These are phyloP conservation scores for Scenedesmus sp. DNA, from an alignment of 163 green algal species.

Conservation along the genomic window DNA sequence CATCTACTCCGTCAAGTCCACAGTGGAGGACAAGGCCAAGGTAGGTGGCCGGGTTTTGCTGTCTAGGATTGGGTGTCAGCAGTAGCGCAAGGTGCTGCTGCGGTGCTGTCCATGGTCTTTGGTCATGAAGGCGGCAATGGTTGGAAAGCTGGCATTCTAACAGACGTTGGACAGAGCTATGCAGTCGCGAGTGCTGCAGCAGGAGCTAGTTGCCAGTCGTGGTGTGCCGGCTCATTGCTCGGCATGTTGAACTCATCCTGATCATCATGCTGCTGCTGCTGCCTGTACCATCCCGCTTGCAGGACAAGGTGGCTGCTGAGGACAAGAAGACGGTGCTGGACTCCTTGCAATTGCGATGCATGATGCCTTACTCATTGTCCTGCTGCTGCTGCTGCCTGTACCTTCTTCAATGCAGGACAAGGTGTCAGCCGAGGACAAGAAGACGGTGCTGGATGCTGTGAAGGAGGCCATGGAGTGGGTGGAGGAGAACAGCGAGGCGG, in stretches of 20 bases:
- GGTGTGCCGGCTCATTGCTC: too few species aligned
- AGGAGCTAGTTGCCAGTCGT: too few species aligned
- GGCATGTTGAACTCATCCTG: too few species aligned
- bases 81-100: too few species aligned
- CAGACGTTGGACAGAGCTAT: too few species aligned
- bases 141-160: too few species aligned
- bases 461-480: slow-evolving; percentile 96
- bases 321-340: slow-evolving; percentile 85
- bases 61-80: background rate
- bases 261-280: background rate
- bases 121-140: too few species aligned
- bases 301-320: slow-evolving; percentile 63
- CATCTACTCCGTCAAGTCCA: slow-evolving; percentile 96
- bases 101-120: too few species aligned
- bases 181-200: too few species aligned
- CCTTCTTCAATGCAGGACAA: background rate
- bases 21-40: slow-evolving; percentile 94
- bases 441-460: slow-evolving; percentile 81
- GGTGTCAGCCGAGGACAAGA: slow-evolving; percentile 88
- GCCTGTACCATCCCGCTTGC: background rate
- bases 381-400: background rate
- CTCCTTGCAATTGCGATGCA: too few species aligned
- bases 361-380: background rate
- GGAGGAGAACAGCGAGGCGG: slow-evolving; percentile 91
- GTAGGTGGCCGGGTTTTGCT: background rate